Conservation (phyloP, 441 rosid genomes). For the Theobroma grandiflorum region DNA sequence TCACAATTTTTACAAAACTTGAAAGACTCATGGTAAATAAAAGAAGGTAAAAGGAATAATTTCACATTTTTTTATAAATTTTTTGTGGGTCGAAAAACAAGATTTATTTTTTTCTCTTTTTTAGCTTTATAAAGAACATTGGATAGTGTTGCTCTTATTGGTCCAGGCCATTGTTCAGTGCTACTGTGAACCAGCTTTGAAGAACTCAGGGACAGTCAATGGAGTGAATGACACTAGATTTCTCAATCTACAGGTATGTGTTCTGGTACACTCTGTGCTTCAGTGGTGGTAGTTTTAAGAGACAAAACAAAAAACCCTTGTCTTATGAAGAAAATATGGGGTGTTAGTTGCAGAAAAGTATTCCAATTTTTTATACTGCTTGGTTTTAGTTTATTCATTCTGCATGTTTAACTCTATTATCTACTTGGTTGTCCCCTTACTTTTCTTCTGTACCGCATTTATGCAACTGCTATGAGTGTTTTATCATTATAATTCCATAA, state of each 20-base stretch:
- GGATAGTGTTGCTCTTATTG: neutral
- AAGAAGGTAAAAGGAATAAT: neutral
- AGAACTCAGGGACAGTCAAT: slow-evolving; percentile 29
- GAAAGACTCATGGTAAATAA: neutral
- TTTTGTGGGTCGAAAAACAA: neutral
- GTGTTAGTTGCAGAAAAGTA: neutral
- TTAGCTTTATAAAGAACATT: slow-evolving; percentile 7
- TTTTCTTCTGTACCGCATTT: neutral
- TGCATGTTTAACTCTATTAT: neutral
- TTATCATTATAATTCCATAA: neutral
- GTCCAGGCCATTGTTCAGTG: slow-evolving; percentile 31
- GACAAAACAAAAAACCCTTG: neutral
- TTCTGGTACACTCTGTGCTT: slow-evolving; percentile 29
- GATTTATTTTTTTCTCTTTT: slow-evolving; percentile 1
- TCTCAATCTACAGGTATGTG: slow-evolving; percentile 46
- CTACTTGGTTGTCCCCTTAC: neutral
- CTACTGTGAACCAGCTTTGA: slow-evolving; percentile 27
- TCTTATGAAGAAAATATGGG: neutral
- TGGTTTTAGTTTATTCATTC: neutral
- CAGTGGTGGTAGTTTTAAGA: neutral
- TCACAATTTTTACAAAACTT: neutral
- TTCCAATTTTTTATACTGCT: neutral
- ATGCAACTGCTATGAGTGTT: slow-evolving; percentile 2
- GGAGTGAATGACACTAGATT: slow-evolving; percentile 28
- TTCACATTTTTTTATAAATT: neutral